Conservation (phyloP, 2,329 filamentous ascomycete species). For the Aphanoascus verrucosus region DNA sequence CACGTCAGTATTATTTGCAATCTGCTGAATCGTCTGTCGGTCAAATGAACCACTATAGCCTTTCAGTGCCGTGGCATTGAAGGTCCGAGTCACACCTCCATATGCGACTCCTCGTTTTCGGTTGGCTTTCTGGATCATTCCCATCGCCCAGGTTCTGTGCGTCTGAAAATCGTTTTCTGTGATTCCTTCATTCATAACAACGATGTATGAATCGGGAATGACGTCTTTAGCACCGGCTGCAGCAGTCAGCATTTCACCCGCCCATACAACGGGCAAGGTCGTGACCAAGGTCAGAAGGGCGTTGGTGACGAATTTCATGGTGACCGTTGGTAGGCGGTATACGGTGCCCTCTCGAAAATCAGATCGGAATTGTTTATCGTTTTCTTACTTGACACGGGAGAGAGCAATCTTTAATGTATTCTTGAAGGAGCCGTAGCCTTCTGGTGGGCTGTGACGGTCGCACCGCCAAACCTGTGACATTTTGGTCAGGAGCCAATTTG, state of each 20-base stretch:
- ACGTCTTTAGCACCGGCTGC: background rate
- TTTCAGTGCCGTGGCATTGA: background rate
- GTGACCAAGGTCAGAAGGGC: background rate
- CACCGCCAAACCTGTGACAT: constrained; percentile 1
- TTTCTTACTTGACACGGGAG: background rate
- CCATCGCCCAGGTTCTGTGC: constrained; percentile 7
- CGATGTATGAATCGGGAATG: constrained; percentile 11
- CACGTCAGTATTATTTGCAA: constrained; percentile 7
- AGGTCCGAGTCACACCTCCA: constrained; percentile 4
- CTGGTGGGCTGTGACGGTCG: background rate
- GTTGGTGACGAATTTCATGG: constrained; percentile 1
- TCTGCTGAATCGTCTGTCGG: constrained; percentile 9
- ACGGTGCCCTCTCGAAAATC: background rate
- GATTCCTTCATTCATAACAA: constrained; percentile 12
- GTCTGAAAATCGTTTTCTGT: constrained; percentile 5
- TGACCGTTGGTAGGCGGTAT: background rate
- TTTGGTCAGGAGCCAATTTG: constrained; percentile 5
- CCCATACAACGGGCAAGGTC: background rate
- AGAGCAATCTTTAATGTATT: background rate
- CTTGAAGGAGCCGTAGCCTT: background rate
- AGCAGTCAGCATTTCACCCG: constrained; percentile 5
- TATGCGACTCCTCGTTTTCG: background rate
- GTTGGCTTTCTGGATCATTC: background rate
- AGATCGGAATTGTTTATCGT: background rate
- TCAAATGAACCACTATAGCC: constrained; percentile 12